Conservation (phyloP, 2,329 filamentous ascomycete genomes). For the Cladosporium cucumerinum region DNA sequence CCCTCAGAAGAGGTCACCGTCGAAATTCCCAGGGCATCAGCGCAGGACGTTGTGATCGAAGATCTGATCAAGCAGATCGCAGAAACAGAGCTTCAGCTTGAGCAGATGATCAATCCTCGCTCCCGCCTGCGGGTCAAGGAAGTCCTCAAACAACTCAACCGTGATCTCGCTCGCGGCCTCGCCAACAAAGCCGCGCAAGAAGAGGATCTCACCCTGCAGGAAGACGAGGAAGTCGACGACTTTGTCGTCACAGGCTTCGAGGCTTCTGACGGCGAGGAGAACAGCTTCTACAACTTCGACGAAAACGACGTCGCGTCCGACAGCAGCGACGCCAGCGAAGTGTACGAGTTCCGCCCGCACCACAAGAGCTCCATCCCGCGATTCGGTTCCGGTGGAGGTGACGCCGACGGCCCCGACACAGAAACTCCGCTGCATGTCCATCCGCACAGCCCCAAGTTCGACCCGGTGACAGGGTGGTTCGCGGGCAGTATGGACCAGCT, state of each 20-base stretch:
- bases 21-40: conserved; percentile 19
- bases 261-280: conserved; percentile 32
- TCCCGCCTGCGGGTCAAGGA: conserved; percentile 31
- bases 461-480: conserved; percentile 33
- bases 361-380: conserved; percentile 18
- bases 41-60: conserved; percentile 20
- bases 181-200: conserved; percentile 29
- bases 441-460: conserved; percentile 24
- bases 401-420: not conserved
- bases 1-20: conserved; percentile 15
- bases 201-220: conserved; percentile 25
- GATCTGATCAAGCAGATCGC: conserved; percentile 31
- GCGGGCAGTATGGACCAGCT: conserved; percentile 33
- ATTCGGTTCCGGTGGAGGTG: not conserved
- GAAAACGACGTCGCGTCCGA: conserved; percentile 28
- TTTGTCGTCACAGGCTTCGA: conserved; percentile 30
- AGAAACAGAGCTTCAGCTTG: conserved; percentile 35
- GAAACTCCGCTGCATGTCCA: conserved; percentile 10
- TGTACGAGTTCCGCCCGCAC: conserved; percentile 30
- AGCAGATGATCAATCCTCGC: conserved; percentile 31
- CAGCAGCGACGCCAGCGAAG: conserved; percentile 27
- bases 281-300: conserved; percentile 32
- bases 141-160: conserved; percentile 32
- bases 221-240: conserved; percentile 26
- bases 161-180: conserved; percentile 32